phyloP scores from a whole-genome alignment of 2,329 filamentous ascomycete species.

The Ophiobolus disseminans region DNA sequence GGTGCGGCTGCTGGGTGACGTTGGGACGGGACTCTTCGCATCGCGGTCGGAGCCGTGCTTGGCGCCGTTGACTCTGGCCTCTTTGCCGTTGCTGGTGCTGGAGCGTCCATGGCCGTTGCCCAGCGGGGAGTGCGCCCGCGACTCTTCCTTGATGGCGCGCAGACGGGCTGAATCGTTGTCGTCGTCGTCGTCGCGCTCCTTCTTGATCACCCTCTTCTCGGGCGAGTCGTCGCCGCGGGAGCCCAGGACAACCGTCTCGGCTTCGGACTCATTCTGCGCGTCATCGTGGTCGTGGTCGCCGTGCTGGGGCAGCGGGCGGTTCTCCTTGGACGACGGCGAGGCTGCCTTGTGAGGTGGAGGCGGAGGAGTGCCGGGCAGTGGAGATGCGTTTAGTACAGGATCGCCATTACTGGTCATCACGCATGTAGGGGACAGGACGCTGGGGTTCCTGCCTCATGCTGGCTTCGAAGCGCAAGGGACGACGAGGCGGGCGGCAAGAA shows the following conservation, averaged over 20 bases:
- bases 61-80: conserved; percentile 37
- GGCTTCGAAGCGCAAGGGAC: conserved; percentile 39
- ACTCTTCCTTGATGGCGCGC: conserved; percentile 39
- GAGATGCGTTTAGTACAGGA: conserved; percentile 39
- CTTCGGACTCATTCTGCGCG: conserved; percentile 56
- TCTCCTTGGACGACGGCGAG: conserved; percentile 28
- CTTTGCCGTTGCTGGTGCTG: conserved; percentile 30
- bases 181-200: conserved; percentile 46
- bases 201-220: conserved; percentile 51
- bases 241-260: conserved; percentile 58
- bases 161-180: conserved; percentile 30
- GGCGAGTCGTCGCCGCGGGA: conserved; percentile 49
- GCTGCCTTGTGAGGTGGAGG: conserved; percentile 21
- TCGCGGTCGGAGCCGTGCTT: conserved; percentile 39
- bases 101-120: conserved; percentile 35
- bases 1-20: conserved; percentile 46
- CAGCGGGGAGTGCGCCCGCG: conserved; percentile 31
- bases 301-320: conserved; percentile 26
- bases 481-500: conserved; percentile 23
- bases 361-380: conserved; percentile 17
- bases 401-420: conserved; percentile 52
- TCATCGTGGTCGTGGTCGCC: conserved; percentile 38
- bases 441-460: conserved; percentile 50
- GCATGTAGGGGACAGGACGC: conserved; percentile 47
- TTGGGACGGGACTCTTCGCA: conserved; percentile 41